Evolutionary conservation across 176 grass and related monocot species (phyloP).

Genomic region (Tuctoria greenei): DNA sequence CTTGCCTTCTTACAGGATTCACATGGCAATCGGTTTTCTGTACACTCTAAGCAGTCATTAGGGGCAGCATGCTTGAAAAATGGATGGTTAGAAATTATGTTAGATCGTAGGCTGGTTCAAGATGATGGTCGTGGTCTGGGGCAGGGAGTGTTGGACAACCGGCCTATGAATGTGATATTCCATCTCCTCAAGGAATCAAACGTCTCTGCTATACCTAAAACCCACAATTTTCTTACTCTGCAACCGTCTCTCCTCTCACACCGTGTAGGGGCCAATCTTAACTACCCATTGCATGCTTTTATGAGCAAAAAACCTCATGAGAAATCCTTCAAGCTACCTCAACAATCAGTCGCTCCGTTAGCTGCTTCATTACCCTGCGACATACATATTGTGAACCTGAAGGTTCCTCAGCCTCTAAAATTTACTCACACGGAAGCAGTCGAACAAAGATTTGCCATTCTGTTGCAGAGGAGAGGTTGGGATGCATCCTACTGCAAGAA

Average conservation of each 20-base stretch:
- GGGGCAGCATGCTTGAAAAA: constrained; percentile 86
- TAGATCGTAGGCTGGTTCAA: constrained; percentile 80
- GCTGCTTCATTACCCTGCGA: constrained; percentile 78
- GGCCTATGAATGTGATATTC: constrained; percentile 78
- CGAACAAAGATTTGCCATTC: constrained; percentile 60
- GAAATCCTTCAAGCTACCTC: constrained; percentile 51
- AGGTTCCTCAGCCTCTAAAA: constrained; percentile 83
- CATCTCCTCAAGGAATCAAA: constrained; percentile 84
- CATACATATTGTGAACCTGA: constrained; percentile 86
- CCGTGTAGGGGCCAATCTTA: constrained; percentile 64
- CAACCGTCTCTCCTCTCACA: constrained; percentile 92
- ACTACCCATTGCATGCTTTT: constrained; percentile 91
- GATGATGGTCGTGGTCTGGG: constrained; percentile 93
- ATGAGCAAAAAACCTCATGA: constrained; percentile 52
- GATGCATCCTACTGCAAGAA: constrained; percentile 81
- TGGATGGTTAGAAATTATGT: constrained; percentile 98
- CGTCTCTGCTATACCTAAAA: constrained; percentile 68
- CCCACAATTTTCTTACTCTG: constrained; percentile 60
- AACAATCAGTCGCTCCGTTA: constrained; percentile 68
- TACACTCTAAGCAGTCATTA: constrained; percentile 90
- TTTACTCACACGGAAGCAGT: constrained; percentile 55
- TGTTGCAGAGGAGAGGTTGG: constrained; percentile 90
- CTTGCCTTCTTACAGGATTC: constrained; percentile 88
- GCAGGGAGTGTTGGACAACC: constrained; percentile 94
- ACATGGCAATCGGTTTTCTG: constrained; percentile 74